Base-by-base conservation (phyloP, 208 protist species). In the Strigomonas culicis region DNA sequence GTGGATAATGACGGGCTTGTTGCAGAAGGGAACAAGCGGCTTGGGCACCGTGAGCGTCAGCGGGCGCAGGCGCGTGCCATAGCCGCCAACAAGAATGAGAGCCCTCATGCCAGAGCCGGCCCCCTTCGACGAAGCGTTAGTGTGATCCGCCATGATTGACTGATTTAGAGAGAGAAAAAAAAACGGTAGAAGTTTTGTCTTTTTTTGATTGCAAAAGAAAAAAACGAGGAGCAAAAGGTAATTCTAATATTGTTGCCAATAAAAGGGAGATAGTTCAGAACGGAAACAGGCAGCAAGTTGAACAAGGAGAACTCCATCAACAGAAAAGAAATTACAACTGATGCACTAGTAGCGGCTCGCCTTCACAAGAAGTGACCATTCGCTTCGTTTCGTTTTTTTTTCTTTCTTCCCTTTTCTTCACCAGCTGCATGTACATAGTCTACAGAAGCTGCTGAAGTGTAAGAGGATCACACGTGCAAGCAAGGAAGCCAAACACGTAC, bases 1-100 rank as follows among this genome's bases (percentile, higher is more conserved):
- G 77, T 99, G 97, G 24, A 98, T 70, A 39, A 99, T 97, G 82
- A 99, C 98, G 8, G 97, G 88, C 81, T 98, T 98, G 80, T 99
- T 99, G 63, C 90, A 94, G 79, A 99, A 99, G 4, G 92, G 92
- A 2, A 99, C 96, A 8, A 99, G 79, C 13, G 98, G 98, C 77
- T 99, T 99, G 10, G 98, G 97, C 30, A 82, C 77, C 4, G 96
- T 97, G 19, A 99, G 77, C 6, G 98, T 99, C 17, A 99, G 84
- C 27, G 98, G 98, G 51, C 98, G 94, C 15, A 99, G 84, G 28
- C 98, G 83, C 24, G 93, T 96, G 57, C 93, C 91, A 59, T 89
- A 97, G 30, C 94, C 98, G 58, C 98, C 98, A 25, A 99, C 98
- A 8, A 99, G 84, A 82, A 99, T 99, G 24, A 99, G 83, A 15